Evolutionary conservation across 2,329 filamentous ascomycete genomes (phyloP).

Genomic region (Elsinoe necatrix): DNA sequence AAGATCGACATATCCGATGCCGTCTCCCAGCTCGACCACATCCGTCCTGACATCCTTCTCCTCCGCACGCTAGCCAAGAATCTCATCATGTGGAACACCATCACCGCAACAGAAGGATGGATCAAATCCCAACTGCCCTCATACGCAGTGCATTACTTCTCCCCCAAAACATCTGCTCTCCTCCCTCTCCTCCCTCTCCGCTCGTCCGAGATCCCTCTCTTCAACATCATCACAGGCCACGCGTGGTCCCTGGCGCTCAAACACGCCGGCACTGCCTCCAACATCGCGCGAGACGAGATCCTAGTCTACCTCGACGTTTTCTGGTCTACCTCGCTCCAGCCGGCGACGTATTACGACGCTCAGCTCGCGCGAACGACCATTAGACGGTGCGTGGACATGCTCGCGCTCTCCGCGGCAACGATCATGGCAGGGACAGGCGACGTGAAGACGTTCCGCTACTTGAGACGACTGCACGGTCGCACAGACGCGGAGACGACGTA

Average conservation of each 20-base stretch:
- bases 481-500: conserved; percentile 79
- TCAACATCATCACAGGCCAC: conserved; percentile 81
- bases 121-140: conserved; percentile 64
- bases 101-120: conserved; percentile 60
- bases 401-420: conserved; percentile 72
- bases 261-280: conserved; percentile 45
- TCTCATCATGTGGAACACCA: conserved; percentile 84
- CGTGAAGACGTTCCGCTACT: conserved; percentile 69
- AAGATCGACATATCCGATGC: conserved; percentile 94
- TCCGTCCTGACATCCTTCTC: conserved; percentile 85
- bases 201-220: conserved; percentile 82
- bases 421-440: conserved; percentile 97
- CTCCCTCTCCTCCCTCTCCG: conserved; percentile 42
- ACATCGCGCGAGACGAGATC: conserved; percentile 68
- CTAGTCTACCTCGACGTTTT: conserved; percentile 65
- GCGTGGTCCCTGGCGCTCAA: conserved; percentile 57
- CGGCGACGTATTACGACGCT: conserved; percentile 59
- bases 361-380: conserved; percentile 75
- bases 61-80: conserved; percentile 83
- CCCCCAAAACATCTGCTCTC: conserved; percentile 1
- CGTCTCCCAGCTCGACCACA: conserved; percentile 84
- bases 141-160: conserved; percentile 37
- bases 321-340: conserved; percentile 22
- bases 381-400: conserved; percentile 80
- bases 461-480: conserved; percentile 80